These are phyloP conservation scores for Alternaria novae-zelandiae DNA, from an alignment of 2,329 filamentous ascomycete genomes.

Conservation along the genomic window DNA sequence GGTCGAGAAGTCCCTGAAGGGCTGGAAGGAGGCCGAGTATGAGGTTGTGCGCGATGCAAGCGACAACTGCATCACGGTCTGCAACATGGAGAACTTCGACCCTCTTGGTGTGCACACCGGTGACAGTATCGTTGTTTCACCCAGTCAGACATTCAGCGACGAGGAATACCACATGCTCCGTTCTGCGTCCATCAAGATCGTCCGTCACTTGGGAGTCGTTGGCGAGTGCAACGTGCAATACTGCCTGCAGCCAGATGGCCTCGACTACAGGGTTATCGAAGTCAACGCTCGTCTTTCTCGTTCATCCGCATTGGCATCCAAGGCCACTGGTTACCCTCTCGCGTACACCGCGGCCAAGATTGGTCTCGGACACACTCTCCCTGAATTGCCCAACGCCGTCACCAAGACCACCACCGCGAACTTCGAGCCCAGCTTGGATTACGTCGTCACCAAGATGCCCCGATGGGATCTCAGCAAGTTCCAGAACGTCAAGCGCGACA, in stretches of 20 bases:
- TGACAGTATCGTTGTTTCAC: conserved; percentile 97
- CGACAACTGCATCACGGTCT: conserved; percentile 99
- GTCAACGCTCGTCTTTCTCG: conserved; percentile 98
- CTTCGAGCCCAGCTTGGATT: conserved; percentile 96
- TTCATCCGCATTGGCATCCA: conserved; percentile 95
- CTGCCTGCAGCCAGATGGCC: conserved; percentile 91
- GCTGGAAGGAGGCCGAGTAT: conserved; percentile 99
- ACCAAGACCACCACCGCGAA: conserved; percentile 99
- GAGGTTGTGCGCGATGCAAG: conserved; percentile 96
- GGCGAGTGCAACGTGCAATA: conserved; percentile 99
- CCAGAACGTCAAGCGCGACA: conserved; percentile 97
- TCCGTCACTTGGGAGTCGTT: conserved; percentile 94
- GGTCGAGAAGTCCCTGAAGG: conserved; percentile 98
- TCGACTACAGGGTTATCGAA: conserved; percentile 98
- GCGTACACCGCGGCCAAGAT: conserved; percentile 99
- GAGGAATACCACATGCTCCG: conserved; percentile 99
- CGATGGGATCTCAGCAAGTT: conserved; percentile 99
- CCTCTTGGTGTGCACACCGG: conserved; percentile 97
- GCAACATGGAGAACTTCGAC: conserved; percentile 99
- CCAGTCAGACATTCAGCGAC: conserved; percentile 94
- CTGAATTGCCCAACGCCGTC: conserved; percentile 95
- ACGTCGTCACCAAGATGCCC: conserved; percentile 98
- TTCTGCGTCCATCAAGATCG: conserved; percentile 96
- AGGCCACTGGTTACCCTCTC: conserved; percentile 95
- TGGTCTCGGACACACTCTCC: conserved; percentile 91